These are phyloP conservation scores for Suillus hirtellus DNA, from an alignment of 768 basidiomycete genomes.

Conservation along the genomic window DNA sequence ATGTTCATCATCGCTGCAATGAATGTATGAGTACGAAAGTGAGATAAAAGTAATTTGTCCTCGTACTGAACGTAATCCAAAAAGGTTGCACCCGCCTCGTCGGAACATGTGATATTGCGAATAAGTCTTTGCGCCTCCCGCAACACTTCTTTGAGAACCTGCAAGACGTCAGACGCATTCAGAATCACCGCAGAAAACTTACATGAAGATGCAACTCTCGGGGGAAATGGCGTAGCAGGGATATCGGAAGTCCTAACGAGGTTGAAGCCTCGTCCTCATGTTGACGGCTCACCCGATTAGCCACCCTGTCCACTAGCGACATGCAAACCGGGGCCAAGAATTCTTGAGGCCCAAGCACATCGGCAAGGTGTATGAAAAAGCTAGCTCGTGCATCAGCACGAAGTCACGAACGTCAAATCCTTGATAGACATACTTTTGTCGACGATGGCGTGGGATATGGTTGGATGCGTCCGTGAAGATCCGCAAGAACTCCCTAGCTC, in stretches of 20 bases:
- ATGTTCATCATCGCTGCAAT: slow-evolving; percentile 60
- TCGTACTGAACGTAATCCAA: slow-evolving; percentile 59
- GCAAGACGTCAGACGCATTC: not conserved
- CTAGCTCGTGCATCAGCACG: slow-evolving; percentile 38
- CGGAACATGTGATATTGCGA: slow-evolving; percentile 40
- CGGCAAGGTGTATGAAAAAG: slow-evolving; percentile 86
- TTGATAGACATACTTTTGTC: slow-evolving; percentile 63
- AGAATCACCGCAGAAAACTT: slow-evolving; percentile 20
- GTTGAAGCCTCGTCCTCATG: slow-evolving; percentile 55
- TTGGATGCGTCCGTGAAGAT: slow-evolving; percentile 93
- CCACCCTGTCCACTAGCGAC: slow-evolving; percentile 79
- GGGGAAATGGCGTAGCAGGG: slow-evolving; percentile 59
- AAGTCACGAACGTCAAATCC: not conserved
- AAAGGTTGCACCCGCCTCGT: slow-evolving; percentile 44
- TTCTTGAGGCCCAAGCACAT: slow-evolving; percentile 74
- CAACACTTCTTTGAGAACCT: slow-evolving; percentile 67
- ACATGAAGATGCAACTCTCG: slow-evolving; percentile 54
- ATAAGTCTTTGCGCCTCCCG: slow-evolving; percentile 65
- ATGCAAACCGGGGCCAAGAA: slow-evolving; percentile 84
- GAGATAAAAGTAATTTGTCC: not conserved
- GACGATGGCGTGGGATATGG: slow-evolving; percentile 91
- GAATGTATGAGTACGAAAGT: slow-evolving; percentile 1
- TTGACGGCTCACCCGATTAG: slow-evolving; percentile 68
- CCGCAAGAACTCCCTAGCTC: slow-evolving; percentile 77
- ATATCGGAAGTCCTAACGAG: slow-evolving; percentile 65